Evolutionary conservation across 2,329 filamentous ascomycete species (phyloP), one percentile per base, ranked within the genome.

Genomic region (Aspergillus sp.): DNA sequence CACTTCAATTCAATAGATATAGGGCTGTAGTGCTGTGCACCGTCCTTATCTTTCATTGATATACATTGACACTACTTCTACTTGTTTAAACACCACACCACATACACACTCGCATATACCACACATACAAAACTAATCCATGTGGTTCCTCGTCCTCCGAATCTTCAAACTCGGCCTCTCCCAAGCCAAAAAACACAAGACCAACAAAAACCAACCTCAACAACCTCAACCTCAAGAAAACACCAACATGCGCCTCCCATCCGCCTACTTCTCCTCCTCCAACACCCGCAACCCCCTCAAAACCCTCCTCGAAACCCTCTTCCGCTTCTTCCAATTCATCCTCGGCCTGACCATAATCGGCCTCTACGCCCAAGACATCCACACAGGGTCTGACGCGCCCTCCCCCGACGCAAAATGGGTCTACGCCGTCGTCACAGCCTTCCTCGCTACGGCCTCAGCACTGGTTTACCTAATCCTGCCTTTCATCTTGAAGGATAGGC

Each of bases 301-400:
- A 40, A 27, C 39, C 12, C 51, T 64, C 42, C 28, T 61, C 13
- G 52, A 62, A 11, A 49, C 55, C 26, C 52, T 76, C 51, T 68
- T 90, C n/a, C 86, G 90, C 61, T 75, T 90, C 64, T 68, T 84
- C 48, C 87, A 91, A 59, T 83, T 95, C 59, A 76, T 86, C 45
- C 75, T 94, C 51, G 88, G 82, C 10, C 68, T 95, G 45, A 78
- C 85, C 1, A 85, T 93, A 43, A 83, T 85, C 51, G 90, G 86
- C 1, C 78, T 95, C 13, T 95, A 93, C 53, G 86, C 82, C 31
- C 68, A 76, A 26, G 86, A 91, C 59, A 69, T 93, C 8, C 53
- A 45, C 27, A 34, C 51, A 29, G 51, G 81, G 1, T 62, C 70
- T 32, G 67, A 78, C 12, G 61, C 71, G 5, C 61, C 73, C 42